Evolutionary conservation across 2,329 filamentous ascomycete genomes (phyloP).

Genomic region (Fusarium begoniae): DNA sequence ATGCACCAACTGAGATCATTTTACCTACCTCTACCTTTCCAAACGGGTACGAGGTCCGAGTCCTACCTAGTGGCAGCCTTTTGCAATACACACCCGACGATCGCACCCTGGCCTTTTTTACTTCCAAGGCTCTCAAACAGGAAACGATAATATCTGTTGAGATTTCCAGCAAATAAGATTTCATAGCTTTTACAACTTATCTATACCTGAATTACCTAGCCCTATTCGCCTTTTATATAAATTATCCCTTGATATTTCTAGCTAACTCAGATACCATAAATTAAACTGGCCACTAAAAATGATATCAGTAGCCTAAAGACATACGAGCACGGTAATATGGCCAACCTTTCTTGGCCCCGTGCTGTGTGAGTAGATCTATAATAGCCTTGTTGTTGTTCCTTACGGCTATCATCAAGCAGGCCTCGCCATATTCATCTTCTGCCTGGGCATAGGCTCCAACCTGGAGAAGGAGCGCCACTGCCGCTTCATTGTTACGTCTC

Average conservation of each 20-base stretch:
- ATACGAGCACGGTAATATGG: background rate
- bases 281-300: fast-evolving
- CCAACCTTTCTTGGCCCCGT: background rate
- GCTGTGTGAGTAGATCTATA: background rate
- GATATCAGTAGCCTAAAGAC: background rate
- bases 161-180: background rate
- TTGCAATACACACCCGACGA: background rate
- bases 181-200: fast-evolving
- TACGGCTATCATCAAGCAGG: background rate
- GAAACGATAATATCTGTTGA: background rate
- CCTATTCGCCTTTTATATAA: fast-evolving
- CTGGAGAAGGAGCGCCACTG: background rate
- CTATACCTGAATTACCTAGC: fast-evolving
- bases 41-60: fast-evolving
- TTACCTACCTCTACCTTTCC: fast-evolving
- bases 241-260: fast-evolving
- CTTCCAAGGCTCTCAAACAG: background rate
- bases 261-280: fast-evolving
- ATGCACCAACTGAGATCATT: background rate
- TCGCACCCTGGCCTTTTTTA: background rate
- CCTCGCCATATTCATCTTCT: fast-evolving
- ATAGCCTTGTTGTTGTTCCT: fast-evolving
- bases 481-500: fast-evolving
- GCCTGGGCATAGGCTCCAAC: background rate
- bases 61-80: background rate